phyloP scores from a whole-genome alignment of 169 alveolate genomes.

The Plasmodium adleri region DNA sequence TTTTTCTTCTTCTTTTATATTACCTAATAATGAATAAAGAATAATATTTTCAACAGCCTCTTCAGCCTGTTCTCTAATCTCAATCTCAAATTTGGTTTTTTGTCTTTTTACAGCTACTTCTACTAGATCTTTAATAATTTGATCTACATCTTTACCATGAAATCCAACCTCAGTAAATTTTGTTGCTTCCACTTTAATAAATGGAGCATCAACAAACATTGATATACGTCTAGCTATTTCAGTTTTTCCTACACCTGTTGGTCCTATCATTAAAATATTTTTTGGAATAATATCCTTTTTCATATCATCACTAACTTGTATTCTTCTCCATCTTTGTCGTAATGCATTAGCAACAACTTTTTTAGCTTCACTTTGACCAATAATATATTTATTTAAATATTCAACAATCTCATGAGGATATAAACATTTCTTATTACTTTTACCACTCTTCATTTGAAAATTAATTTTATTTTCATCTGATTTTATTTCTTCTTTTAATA shows the following conservation, averaged over 20 bases:
- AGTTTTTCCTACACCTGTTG: conserved; percentile 93
- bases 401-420: conserved; percentile 81
- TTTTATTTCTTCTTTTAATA: background rate
- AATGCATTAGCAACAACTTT: conserved; percentile 89
- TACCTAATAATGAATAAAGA: conserved; percentile 82
- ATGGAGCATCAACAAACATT: conserved; percentile 90
- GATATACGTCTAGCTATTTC: conserved; percentile 92
- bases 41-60: conserved; percentile 83
- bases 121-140: conserved; percentile 85
- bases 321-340: conserved; percentile 84
- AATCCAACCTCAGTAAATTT: conserved; percentile 94
- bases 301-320: conserved; percentile 80
- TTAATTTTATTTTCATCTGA: background rate
- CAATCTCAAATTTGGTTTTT: conserved; percentile 72
- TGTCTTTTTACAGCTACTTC: conserved; percentile 75
- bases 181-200: conserved; percentile 93
- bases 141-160: conserved; percentile 93
- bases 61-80: conserved; percentile 78
- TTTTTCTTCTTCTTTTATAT: conserved; percentile 81
- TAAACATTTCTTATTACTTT: conserved; percentile 36
- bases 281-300: conserved; percentile 88
- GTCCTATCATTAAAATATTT: conserved; percentile 91
- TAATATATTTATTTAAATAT: conserved; percentile 83
- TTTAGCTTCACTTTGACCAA: conserved; percentile 90
- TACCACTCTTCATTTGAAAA: conserved; percentile 23